Percentiles rank a stretch among this genome's conserved stretches.
phyloP scores from a whole-genome alignment of 169 alveolate genomes.

The Sarcocystis neurona region DNA sequence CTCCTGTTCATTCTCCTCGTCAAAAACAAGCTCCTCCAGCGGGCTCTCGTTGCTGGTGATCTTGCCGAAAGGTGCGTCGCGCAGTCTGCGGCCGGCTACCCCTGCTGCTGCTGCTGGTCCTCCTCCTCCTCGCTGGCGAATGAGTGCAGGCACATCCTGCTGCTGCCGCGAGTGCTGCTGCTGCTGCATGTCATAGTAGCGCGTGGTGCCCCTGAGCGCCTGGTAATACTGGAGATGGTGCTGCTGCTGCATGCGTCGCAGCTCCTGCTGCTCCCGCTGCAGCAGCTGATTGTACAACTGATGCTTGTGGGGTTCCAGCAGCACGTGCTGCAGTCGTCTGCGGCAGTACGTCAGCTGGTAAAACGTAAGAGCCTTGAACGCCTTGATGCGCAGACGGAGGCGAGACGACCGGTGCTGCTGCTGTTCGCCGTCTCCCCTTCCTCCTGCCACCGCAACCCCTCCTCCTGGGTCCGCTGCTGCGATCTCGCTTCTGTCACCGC shows the following conservation, averaged over 20 bases:
- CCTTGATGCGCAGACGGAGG: constrained; percentile 22
- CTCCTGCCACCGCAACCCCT: not conserved
- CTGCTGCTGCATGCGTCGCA: constrained; percentile 5
- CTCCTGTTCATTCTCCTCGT: not conserved
- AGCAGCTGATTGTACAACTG: constrained; percentile 44
- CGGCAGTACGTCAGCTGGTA: constrained; percentile 55
- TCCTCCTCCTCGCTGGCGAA: not conserved
- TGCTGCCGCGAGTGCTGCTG: not conserved
- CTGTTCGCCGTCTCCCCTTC: too few species aligned
- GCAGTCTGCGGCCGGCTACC: constrained; percentile 34
- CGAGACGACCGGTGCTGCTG: constrained; percentile 25
- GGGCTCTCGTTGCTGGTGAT: constrained; percentile 15
- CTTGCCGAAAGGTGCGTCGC: too few species aligned
- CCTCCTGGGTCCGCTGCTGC: not conserved
- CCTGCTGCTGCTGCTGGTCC: constrained; percentile 9
- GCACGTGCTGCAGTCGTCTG: constrained; percentile 41
- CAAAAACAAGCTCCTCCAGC: not conserved
- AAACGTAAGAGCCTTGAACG: constrained; percentile 23
- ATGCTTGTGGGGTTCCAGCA: constrained; percentile 26
- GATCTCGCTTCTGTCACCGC: not conserved
- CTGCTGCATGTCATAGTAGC: not conserved
- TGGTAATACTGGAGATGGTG: not conserved
- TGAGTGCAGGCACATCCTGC: not conserved
- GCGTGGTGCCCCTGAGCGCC: not conserved
- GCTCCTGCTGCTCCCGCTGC: constrained; percentile 33